These are phyloP conservation scores for Tulasnella sp. DNA, from an alignment of 768 basidiomycete species.

Conservation along the genomic window DNA sequence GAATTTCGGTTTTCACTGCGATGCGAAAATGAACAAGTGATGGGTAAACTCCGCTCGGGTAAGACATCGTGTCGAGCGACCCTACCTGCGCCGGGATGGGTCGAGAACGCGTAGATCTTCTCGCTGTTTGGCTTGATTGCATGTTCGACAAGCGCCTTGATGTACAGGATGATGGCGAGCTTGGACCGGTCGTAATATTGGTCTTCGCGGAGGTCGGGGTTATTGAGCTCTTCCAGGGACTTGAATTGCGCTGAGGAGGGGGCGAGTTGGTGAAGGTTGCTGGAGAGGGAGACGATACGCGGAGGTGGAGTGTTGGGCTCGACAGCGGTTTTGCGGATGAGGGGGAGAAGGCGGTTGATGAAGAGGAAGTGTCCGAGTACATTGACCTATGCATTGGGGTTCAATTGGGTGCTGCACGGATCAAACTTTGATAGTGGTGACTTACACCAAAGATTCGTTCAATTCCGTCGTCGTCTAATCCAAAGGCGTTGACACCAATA, in stretches of 20 bases:
- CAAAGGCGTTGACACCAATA: constrained; percentile 23
- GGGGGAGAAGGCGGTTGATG: constrained; percentile 33
- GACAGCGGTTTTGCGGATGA: constrained; percentile 27
- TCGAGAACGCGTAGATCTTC: constrained; percentile 22
- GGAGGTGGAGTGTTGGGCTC: constrained; percentile 21
- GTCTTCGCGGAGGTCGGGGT: constrained; percentile 23
- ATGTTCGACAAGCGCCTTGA: constrained; percentile 24
- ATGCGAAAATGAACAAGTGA: not conserved
- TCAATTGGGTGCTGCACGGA: not conserved
- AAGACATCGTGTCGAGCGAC: not conserved
- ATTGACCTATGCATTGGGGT: constrained; percentile 20
- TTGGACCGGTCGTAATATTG: constrained; percentile 33
- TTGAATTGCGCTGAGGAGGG: constrained; percentile 27
- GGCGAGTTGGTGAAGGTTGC: constrained; percentile 30
- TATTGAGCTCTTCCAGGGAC: constrained; percentile 30
- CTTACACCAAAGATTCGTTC: constrained; percentile 17
- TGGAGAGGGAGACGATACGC: constrained; percentile 32
- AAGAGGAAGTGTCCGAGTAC: constrained; percentile 32
- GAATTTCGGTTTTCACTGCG: constrained; percentile 25
- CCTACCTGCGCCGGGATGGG: constrained; percentile 23
- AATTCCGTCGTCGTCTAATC: constrained; percentile 22
- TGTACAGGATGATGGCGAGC: constrained; percentile 32
- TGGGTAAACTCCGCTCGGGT: not conserved
- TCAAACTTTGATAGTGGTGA: not conserved
- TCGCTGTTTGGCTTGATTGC: constrained; percentile 25